phyloP scores from a whole-genome alignment of 179 eudicot genomes.

The Spinacia oleracea region DNA sequence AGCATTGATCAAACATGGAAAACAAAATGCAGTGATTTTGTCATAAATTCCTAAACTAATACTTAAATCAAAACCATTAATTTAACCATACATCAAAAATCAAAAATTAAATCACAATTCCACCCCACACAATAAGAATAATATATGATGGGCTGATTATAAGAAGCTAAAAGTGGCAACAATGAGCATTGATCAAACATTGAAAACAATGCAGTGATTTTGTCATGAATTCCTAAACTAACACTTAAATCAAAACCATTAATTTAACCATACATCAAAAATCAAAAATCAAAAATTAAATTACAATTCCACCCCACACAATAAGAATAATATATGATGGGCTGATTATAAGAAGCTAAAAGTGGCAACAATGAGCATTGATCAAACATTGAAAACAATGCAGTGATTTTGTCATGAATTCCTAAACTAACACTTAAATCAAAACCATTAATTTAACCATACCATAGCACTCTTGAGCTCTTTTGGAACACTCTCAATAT shows the following conservation, averaged over 20 bases:
- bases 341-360: too few species aligned
- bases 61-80: not conserved
- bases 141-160: too few species aligned
- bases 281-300: not conserved
- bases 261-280: not conserved
- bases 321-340: too few species aligned
- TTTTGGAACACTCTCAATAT: slow-evolving; percentile 65
- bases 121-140: slow-evolving; percentile 1
- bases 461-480: slow-evolving; percentile 57
- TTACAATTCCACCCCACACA: too few species aligned
- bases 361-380: too few species aligned
- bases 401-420: not conserved
- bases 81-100: slow-evolving; percentile 2
- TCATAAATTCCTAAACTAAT: too few species aligned
- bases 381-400: too few species aligned
- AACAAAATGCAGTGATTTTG: not conserved
- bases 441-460: not conserved
- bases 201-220: not conserved
- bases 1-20: too few species aligned
- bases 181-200: too few species aligned
- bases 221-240: too few species aligned
- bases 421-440: too few species aligned
- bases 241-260: not conserved
- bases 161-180: too few species aligned
- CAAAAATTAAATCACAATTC: not conserved